Evolutionary conservation across 140 eudicot species (phyloP).

Genomic region (Erigeron philadelphicus): DNA sequence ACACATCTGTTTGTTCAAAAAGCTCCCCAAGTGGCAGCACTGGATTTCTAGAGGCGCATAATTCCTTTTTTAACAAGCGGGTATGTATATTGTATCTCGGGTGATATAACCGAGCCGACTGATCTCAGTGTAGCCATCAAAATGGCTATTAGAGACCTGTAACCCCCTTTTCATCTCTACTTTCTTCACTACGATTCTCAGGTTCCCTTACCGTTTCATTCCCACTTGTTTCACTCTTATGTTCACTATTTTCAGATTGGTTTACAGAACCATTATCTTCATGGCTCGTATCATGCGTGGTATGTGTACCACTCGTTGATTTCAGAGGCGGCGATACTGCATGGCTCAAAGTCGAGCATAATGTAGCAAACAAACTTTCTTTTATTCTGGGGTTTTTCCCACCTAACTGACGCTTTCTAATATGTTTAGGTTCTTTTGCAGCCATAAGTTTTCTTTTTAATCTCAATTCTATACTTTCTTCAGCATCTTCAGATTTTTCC

Average conservation of each 20-base stretch:
- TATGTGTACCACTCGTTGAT: slow-evolving; percentile 24
- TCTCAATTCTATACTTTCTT: slow-evolving; percentile 40
- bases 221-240: slow-evolving; percentile 20
- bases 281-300: slow-evolving; percentile 20
- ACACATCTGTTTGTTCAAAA: neutral
- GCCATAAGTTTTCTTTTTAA: slow-evolving; percentile 58
- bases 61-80: slow-evolving; percentile 10
- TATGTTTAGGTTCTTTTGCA: slow-evolving; percentile 48
- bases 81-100: slow-evolving; percentile 12
- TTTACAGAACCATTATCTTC: slow-evolving; percentile 28
- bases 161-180: slow-evolving; percentile 28
- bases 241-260: slow-evolving; percentile 26
- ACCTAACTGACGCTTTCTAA: slow-evolving; percentile 44
- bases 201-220: slow-evolving; percentile 24
- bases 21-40: neutral
- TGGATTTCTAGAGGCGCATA: neutral
- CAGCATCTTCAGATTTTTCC: slow-evolving; percentile 59
- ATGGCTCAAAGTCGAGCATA: slow-evolving; percentile 66
- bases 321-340: slow-evolving; percentile 53
- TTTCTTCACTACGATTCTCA: slow-evolving; percentile 22
- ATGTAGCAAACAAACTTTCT: slow-evolving; percentile 63
- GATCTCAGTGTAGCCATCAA: neutral
- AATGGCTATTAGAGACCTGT: slow-evolving; percentile 21
- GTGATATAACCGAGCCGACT: slow-evolving; percentile 5
- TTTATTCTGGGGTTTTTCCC: slow-evolving; percentile 52